A percentile compares a stretch with the other conserved stretches of the same genome.
phyloP scores from a whole-genome alignment of 495 filamentous ascomycete genomes.

The Beverwykella pulmonaria region DNA sequence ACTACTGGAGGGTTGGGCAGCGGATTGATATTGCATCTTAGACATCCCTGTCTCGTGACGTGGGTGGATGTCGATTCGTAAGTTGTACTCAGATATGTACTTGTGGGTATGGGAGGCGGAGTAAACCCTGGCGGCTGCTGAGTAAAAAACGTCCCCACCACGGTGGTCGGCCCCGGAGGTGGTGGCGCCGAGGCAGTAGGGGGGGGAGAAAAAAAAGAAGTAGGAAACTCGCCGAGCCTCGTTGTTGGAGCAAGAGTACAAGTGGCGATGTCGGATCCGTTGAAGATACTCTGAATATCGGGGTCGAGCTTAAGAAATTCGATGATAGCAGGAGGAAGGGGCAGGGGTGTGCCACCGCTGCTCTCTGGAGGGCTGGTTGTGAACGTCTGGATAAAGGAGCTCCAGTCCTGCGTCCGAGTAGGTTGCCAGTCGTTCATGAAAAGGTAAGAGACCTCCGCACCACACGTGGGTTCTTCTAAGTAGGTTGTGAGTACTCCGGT shows the following conservation, averaged over 20 bases:
- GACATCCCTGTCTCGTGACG: conserved; percentile 12
- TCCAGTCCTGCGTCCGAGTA: conserved; percentile 8
- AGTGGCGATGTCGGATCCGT: conserved; percentile 30
- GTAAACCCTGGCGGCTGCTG: background rate
- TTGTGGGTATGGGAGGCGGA: background rate
- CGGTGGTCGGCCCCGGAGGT: background rate
- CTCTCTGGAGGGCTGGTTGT: background rate
- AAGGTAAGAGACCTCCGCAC: background rate
- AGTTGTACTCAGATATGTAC: conserved; percentile 17
- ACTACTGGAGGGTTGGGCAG: background rate
- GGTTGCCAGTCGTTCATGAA: conserved; percentile 1
- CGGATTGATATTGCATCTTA: background rate
- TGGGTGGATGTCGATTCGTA: conserved; percentile 18
- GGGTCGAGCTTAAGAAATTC: conserved; percentile 14
- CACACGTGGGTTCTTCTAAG: conserved; percentile 3
- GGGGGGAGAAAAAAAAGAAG: too few species aligned
- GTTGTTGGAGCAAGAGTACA: conserved; percentile 20
- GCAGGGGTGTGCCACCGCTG: background rate
- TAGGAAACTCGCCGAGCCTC: background rate
- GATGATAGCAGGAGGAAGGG: conserved; percentile 18
- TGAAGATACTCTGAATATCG: conserved; percentile 6
- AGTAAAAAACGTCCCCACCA: background rate
- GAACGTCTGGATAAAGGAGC: conserved; percentile 24
- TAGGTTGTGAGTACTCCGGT: background rate
- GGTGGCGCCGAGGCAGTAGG: background rate